phyloP scores from a whole-genome alignment of 192 early-diverging fungal genomes.

The Coemansia pectinata region DNA sequence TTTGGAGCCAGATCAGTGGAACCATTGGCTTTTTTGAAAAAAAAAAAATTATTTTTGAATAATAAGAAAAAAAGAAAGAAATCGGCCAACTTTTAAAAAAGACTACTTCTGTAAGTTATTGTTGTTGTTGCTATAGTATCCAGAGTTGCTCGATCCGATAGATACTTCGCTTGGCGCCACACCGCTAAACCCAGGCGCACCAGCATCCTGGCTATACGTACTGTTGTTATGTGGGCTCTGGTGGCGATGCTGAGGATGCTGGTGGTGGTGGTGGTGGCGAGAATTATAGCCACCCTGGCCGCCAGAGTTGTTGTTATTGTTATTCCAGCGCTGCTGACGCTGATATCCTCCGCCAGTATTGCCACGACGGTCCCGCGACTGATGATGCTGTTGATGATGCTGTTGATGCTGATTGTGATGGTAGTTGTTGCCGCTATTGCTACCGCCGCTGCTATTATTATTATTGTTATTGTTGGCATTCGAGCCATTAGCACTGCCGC shows the following conservation, averaged over 20 bases:
- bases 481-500: conserved; percentile 4
- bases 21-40: conserved; percentile 22
- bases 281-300: neutral
- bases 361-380: conserved; percentile 19
- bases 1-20: conserved; percentile 34
- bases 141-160: conserved; percentile 1
- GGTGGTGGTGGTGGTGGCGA: neutral
- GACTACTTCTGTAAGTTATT: neutral
- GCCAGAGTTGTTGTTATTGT: conserved; percentile 14
- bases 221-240: conserved; percentile 11
- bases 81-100: too few relatives aligned
- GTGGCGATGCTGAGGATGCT: conserved; percentile 3
- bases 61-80: neutral
- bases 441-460: neutral
- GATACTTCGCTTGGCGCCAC: conserved; percentile 8
- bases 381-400: neutral
- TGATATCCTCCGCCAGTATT: conserved; percentile 19
- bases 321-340: conserved; percentile 40
- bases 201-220: neutral
- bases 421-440: conserved; percentile 3
- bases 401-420: conserved; percentile 11
- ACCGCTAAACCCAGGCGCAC: neutral
- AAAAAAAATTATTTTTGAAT: neutral
- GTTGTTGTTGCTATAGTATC: neutral
- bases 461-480: neutral